A percentile compares a stretch with the other conserved stretches of the same genome.
Conservation (phyloP, 148 eudicot genomes). For the Polygonum aviculare region DNA sequence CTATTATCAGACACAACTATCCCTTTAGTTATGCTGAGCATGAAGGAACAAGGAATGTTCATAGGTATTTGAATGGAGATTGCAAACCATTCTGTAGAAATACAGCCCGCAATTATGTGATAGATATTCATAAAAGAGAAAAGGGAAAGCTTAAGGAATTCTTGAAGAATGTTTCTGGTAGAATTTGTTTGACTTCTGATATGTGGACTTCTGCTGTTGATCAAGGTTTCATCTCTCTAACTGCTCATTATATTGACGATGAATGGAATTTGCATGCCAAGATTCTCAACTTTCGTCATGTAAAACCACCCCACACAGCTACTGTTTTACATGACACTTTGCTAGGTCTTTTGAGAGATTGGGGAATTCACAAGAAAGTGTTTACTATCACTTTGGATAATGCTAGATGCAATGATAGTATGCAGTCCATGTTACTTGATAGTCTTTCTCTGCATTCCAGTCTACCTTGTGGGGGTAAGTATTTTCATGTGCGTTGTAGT, state of each 20-base stretch:
- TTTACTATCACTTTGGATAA: conserved; percentile 5
- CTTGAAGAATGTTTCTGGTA: background rate
- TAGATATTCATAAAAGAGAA: conserved; percentile 7
- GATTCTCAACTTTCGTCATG: background rate
- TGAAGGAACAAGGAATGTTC: background rate
- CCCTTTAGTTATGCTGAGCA: background rate
- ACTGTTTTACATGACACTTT: background rate
- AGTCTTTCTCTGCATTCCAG: background rate
- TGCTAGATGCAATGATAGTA: conserved; percentile 11
- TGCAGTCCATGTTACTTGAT: background rate
- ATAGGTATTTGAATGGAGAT: background rate
- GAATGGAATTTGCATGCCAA: background rate
- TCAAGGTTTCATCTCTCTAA: background rate
- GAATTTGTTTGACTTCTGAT: background rate
- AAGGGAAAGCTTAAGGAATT: background rate
- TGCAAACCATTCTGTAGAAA: background rate
- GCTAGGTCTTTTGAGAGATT: background rate
- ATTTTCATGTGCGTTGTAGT: background rate
- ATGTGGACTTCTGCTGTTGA: background rate
- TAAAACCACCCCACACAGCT: background rate
- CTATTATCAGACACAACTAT: background rate
- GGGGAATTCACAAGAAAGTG: conserved; percentile 3
- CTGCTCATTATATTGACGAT: background rate
- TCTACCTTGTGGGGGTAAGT: background rate
- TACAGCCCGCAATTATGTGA: background rate